These are phyloP conservation scores for Dysphania ambrosioides DNA, from an alignment of 148 eudicot species.

Conservation along the genomic window DNA sequence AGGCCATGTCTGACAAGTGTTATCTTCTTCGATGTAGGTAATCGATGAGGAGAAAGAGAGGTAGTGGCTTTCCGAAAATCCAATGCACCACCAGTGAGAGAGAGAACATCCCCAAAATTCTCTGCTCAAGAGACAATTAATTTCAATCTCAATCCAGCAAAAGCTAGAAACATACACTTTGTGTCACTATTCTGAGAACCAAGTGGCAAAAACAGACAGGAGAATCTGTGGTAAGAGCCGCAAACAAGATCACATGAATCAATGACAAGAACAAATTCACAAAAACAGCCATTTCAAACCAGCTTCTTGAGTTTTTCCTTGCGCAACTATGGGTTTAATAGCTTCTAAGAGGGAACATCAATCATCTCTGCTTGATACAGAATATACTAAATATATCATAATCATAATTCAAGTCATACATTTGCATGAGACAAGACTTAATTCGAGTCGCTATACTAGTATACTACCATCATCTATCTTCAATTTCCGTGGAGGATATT, in stretches of 20 bases:
- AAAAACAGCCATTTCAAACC: neutral
- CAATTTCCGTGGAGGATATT: neutral
- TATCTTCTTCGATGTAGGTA: constrained; percentile 59
- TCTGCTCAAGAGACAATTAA: constrained; percentile 17
- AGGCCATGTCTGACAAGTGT: constrained; percentile 71
- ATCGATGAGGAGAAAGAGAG: constrained; percentile 41
- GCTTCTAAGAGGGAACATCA: neutral
- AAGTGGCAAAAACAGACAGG: neutral
- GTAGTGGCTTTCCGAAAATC: constrained; percentile 60
- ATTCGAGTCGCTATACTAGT: neutral
- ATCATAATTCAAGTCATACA: neutral
- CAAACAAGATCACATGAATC: neutral
- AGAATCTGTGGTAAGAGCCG: neutral
- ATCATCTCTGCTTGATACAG: neutral
- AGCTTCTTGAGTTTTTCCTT: neutral
- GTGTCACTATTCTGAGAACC: neutral
- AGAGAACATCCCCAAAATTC: constrained; percentile 23
- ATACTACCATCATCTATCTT: neutral
- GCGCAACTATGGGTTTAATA: neutral
- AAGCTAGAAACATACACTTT: neutral
- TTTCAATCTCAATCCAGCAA: neutral
- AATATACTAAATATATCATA: neutral
- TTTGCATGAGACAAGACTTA: neutral
- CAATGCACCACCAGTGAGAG: constrained; percentile 67
- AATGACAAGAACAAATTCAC: neutral